Evolutionary conservation across 495 filamentous ascomycete species (phyloP).

Genomic region (Hapsidospora chrysogenum): DNA sequence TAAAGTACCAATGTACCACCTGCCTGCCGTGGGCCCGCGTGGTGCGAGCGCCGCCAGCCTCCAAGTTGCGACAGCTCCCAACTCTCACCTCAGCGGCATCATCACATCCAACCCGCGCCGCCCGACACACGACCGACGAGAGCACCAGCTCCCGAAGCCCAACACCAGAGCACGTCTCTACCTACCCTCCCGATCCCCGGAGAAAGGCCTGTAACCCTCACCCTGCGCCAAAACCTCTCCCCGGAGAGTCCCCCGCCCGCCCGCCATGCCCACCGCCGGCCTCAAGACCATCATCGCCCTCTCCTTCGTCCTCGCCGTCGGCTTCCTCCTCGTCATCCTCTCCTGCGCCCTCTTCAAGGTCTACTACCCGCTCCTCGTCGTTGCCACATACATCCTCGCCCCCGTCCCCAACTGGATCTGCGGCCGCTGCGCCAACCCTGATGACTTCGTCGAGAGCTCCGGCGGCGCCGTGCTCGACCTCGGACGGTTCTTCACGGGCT

Average conservation of each 20-base stretch:
- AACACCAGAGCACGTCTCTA: too few relatives aligned
- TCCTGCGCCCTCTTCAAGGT: slow-evolving; percentile 86
- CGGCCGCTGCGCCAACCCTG: slow-evolving; percentile 69
- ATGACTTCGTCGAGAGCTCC: slow-evolving; percentile 85
- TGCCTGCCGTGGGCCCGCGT: too few relatives aligned
- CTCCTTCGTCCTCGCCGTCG: slow-evolving; percentile 96
- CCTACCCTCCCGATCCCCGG: too few relatives aligned
- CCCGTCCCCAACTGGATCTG: slow-evolving; percentile 96
- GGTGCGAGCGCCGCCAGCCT: not conserved
- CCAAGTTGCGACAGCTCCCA: not conserved
- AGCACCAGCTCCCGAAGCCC: not conserved
- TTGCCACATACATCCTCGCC: slow-evolving; percentile 86
- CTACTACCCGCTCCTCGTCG: slow-evolving; percentile 86
- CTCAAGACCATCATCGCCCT: slow-evolving; percentile 97
- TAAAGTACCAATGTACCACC: too few relatives aligned
- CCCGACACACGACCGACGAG: not conserved
- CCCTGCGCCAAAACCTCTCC: not conserved
- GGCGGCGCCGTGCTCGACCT: slow-evolving; percentile 75
- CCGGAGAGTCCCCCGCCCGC: not conserved
- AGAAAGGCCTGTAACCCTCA: not conserved
- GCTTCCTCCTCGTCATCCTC: slow-evolving; percentile 97
- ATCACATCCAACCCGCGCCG: not conserved
- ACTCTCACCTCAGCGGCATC: too few relatives aligned
- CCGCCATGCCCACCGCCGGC: slow-evolving; percentile 65
- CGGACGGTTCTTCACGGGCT: slow-evolving; percentile 86